Base-by-base conservation (phyloP, 2,329 filamentous ascomycete genomes). In the Pseudocercospora fuligena region DNA sequence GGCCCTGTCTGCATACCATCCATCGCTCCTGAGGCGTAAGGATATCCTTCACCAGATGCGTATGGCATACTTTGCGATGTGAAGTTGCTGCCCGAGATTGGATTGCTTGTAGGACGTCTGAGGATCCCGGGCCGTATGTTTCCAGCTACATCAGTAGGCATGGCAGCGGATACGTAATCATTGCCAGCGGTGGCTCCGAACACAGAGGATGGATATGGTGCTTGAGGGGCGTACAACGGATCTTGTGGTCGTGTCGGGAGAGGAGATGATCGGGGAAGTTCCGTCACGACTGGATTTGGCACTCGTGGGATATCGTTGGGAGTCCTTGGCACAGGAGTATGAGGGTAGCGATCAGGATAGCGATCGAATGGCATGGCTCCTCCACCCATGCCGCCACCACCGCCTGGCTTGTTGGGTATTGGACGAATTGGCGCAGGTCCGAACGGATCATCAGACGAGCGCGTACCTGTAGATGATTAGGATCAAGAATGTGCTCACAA, bases 391-490 rank as follows among this genome's bases (percentile, higher is more conserved):
- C 54, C 54, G 9, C 29, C n/a, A 36, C 54, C 54, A 5, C 56
- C 56, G 9, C 21, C 21, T 1, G 56, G 54, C 33, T 5, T 6
- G 23, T 1, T 16, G 3, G 56, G 12, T 7, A n/a, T 14, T 14
- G 53, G 53, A 19, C 49, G 49, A 14, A 11, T 2, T 12, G 56
- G 56, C 43, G 25, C 56, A 21, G 56, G 31, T 16, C 31, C 56
- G 56, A 58, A 16, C 1, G 56, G 56, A 43, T 58, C 56, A 40
- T 43, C 19, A 8, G 56, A 43, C 31, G 56, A 58, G 56, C 56
- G 56, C 56, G 31, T 40, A 58, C 56, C 56, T 58, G 21, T 0
- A 0, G 3, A 5, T 43, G 7, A 19, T 58, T 11, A 36, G 51
- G 14, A 16, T 14, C 5, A 23, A 12, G n/a, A 3, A 5, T 14